phyloP scores from a whole-genome alignment of 2,329 filamentous ascomycete genomes.

The Colletotrichum somersetense region DNA sequence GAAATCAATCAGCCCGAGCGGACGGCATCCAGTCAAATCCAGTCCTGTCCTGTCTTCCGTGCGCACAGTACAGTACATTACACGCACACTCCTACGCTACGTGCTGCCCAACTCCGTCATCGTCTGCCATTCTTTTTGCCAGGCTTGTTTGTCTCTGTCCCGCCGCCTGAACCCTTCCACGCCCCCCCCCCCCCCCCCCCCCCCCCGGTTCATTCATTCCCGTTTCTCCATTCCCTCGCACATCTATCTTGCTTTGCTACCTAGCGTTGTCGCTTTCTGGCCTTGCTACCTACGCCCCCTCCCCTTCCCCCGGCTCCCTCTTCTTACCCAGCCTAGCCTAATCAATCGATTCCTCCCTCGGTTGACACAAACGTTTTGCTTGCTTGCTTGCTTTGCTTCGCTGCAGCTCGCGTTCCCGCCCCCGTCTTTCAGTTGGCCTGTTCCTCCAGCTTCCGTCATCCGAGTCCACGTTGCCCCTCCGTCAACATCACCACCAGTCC shows the following conservation, averaged over 20 bases:
- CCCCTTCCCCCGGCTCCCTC: background rate
- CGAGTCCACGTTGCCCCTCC: conserved; percentile 41
- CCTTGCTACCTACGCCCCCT: background rate
- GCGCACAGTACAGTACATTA: conserved; percentile 12
- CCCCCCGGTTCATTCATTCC: conserved; percentile 22
- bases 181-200: conserved; percentile 32
- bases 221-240: conserved; percentile 5
- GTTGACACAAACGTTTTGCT: conserved; percentile 24
- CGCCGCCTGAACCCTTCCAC: conserved; percentile 34
- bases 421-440: conserved; percentile 26
- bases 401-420: conserved; percentile 26
- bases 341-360: background rate
- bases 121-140: conserved; percentile 16
- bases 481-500: conserved; percentile 29
- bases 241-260: conserved; percentile 23
- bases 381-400: background rate
- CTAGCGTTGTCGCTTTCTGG: conserved; percentile 13
- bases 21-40: background rate
- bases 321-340: background rate
- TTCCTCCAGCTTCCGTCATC: conserved; percentile 41
- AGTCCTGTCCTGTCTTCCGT: background rate
- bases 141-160: background rate
- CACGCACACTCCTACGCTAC: background rate
- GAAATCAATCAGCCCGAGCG: background rate
- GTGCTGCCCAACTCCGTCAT: conserved; percentile 27